Base-by-base conservation (phyloP, 768 basidiomycete species). In the Termitomyces sp. region DNA sequence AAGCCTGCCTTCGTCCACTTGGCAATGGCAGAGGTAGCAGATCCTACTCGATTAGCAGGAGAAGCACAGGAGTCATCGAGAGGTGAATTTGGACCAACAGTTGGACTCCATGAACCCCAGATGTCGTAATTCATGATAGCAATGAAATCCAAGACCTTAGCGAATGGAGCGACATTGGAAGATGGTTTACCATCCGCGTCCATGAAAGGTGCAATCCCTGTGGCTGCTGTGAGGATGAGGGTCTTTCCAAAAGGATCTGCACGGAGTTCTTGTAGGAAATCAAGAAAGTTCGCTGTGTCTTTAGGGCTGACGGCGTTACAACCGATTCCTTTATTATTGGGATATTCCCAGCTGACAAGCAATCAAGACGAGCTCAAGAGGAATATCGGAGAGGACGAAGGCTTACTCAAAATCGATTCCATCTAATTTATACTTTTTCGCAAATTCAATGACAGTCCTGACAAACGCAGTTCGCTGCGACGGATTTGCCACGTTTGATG, bases 11-110 rank as follows among this genome's bases (percentile, higher is more conserved):
- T 70, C 1, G 76, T 81, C 95, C 95, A 97, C 13, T 78, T 75
- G 6, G 76, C 67, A 39, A 97, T 81, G 5, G 91, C 89, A 27
- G 85, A 84, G 6, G 79, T 76, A 12, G 91, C 94, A 57, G 92
- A 95, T 5, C 91, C 93, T 27, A 77, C 75, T 58, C 87, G 87
- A 57, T 83, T 77, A 8, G 71, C 67, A 9, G 82, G 69, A 36
- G 83, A 65, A 0, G 85, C 83, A 67, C 95, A 98, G 1, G 81
- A 78, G 71, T 96, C 87, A 46, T 87, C 75, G n/a, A 97, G 81
- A 8, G 95, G 94, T 4, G 95, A 86, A 70, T 95, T 96, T 12
- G 95, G 89, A 2, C 95, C 95, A 47, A 86, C 77, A 57, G 84
- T 69, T 65, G 76, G 69, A 70, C 80, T 84, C 82, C 85, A 89